Percentiles rank a stretch among this genome's conserved stretches.
Conservation (phyloP, 2,329 filamentous ascomycete species). For the Chaetomium globosum region DNA sequence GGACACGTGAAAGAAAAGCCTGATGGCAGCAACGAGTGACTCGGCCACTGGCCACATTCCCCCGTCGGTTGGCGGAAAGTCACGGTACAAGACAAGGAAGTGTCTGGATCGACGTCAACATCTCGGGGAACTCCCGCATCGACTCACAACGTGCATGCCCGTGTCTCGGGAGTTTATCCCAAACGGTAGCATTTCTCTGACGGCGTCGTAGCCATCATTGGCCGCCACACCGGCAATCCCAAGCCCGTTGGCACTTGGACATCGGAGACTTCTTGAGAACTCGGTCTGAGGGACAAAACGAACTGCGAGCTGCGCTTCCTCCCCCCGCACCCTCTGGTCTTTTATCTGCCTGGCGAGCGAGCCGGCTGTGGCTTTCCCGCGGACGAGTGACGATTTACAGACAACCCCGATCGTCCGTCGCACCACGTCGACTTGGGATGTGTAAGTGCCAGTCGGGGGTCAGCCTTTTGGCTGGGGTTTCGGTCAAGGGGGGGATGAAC, state of each 20-base stretch:
- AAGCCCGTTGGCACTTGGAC: not conserved
- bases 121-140: slow-evolving; percentile 6
- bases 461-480: not conserved
- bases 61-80: not conserved
- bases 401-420: not conserved
- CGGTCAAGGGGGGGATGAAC: not conserved
- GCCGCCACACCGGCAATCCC: slow-evolving; percentile 12
- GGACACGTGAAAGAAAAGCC: slow-evolving; percentile 3
- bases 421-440: not conserved
- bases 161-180: slow-evolving; percentile 21
- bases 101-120: slow-evolving; percentile 2
- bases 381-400: not conserved
- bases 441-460: not conserved
- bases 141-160: slow-evolving; percentile 3
- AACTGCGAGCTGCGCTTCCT: not conserved
- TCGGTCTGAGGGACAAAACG: slow-evolving; percentile 6
- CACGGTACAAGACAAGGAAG: not conserved
- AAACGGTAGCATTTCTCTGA: slow-evolving; percentile 2
- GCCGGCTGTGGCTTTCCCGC: not conserved
- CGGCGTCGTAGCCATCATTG: slow-evolving; percentile 4
- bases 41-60: not conserved
- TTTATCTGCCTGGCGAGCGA: not conserved
- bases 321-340: not conserved
- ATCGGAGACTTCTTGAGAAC: slow-evolving; percentile 11
- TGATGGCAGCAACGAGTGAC: not conserved